These are phyloP conservation scores for Pleomassaria siparia DNA, from an alignment of 2,329 filamentous ascomycete genomes.

Conservation along the genomic window DNA sequence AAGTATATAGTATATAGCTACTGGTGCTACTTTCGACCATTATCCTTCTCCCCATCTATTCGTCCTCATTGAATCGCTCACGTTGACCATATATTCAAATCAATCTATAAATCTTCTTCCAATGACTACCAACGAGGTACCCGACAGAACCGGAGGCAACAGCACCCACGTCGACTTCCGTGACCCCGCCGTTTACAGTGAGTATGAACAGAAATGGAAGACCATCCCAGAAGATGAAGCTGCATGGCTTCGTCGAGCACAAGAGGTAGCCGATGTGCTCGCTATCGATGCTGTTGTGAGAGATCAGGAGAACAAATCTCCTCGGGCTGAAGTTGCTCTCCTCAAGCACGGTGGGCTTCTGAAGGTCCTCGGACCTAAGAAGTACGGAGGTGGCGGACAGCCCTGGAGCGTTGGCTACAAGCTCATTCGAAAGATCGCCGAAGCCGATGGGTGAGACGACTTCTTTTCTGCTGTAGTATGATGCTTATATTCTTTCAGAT, in stretches of 20 bases:
- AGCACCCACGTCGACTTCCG: slow-evolving; percentile 11
- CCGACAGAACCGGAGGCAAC: slow-evolving; percentile 9
- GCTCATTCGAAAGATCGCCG: slow-evolving; percentile 63
- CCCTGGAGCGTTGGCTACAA: slow-evolving; percentile 60
- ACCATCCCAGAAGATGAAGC: slow-evolving; percentile 44
- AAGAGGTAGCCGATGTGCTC: slow-evolving; percentile 54
- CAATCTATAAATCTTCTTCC: background rate
- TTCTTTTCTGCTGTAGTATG: slow-evolving; percentile 1
- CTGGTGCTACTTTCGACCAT: background rate
- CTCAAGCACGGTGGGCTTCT: slow-evolving; percentile 55
- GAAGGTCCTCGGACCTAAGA: slow-evolving; percentile 53
- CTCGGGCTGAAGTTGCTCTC: slow-evolving; percentile 53
- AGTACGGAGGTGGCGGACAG: slow-evolving; percentile 57
- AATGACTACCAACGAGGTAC: background rate
- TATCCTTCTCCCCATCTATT: background rate
- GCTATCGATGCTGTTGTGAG: slow-evolving; percentile 50
- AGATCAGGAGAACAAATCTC: slow-evolving; percentile 56
- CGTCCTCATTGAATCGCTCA: background rate
- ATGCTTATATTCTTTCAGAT: slow-evolving; percentile 38
- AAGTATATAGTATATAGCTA: background rate
- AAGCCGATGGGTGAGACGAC: slow-evolving; percentile 57
- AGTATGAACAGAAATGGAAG: slow-evolving; percentile 42
- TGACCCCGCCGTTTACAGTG: slow-evolving; percentile 46
- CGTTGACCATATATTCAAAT: background rate
- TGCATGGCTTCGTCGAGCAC: slow-evolving; percentile 53